Percentiles rank a stretch among this genome's conserved stretches.
phyloP scores from a whole-genome alignment of 2,329 filamentous ascomycete genomes.

The Botryosphaeria agaves region DNA sequence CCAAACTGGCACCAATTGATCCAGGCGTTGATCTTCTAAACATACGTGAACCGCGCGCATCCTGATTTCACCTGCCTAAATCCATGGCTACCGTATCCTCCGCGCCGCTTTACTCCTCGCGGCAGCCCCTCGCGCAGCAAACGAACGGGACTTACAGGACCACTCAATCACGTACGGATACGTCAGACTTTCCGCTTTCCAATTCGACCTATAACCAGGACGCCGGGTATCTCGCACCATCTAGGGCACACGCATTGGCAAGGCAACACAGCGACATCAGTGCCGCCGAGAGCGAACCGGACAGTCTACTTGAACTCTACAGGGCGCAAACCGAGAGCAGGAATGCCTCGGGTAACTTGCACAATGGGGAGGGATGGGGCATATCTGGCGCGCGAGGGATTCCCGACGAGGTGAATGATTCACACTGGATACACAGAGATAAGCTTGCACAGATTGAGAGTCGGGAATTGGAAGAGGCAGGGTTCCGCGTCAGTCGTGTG shows the following conservation, averaged over 20 bases:
- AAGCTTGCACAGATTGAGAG: conserved; percentile 71
- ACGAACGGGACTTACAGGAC: conserved; percentile 16
- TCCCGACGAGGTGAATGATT: conserved; percentile 32
- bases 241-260: conserved; percentile 17
- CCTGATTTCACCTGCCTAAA: no score
- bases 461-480: conserved; percentile 62
- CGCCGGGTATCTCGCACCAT: conserved; percentile 14
- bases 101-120: conserved; percentile 11
- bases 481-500: conserved; percentile 43
- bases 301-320: conserved; percentile 29
- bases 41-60: no score
- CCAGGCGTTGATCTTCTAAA: no score
- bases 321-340: conserved; percentile 9
- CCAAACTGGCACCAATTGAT: no score
- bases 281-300: conserved; percentile 24
- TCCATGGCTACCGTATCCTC: no score
- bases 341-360: background rate
- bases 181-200: conserved; percentile 13
- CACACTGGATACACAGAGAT: conserved; percentile 74
- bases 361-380: background rate
- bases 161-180: conserved; percentile 9
- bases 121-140: conserved; percentile 16
- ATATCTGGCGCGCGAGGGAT: background rate
- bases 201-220: conserved; percentile 10
- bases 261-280: conserved; percentile 25